A percentile compares a stretch with the other conserved stretches of the same genome.
These are phyloP conservation scores for Sugiyamaella mastotermitis DNA, from an alignment of 805 yeast genomes.

Conservation along the genomic window DNA sequence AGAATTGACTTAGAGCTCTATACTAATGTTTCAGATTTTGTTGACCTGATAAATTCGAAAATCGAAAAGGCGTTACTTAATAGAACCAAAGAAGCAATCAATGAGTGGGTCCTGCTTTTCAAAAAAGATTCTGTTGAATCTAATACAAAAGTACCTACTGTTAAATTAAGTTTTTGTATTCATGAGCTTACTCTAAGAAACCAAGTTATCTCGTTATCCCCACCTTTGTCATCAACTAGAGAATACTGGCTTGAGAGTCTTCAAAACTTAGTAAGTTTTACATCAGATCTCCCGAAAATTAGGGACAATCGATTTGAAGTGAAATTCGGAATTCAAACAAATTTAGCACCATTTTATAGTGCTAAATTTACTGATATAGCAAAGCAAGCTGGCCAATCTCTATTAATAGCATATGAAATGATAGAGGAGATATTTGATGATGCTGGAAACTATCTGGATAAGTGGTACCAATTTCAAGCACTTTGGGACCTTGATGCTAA, in stretches of 20 bases:
- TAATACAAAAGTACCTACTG: neutral
- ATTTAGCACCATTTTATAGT: neutral
- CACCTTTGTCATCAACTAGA: conserved; percentile 24
- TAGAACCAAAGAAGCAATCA: conserved; percentile 24
- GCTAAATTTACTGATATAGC: conserved; percentile 12
- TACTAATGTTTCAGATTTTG: conserved; percentile 31
- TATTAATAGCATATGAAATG: conserved; percentile 21
- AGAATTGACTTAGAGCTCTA: conserved; percentile 34
- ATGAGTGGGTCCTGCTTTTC: conserved; percentile 22
- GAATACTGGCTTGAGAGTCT: conserved; percentile 17
- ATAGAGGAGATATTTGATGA: conserved; percentile 31
- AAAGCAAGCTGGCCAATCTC: conserved; percentile 10
- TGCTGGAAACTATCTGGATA: conserved; percentile 35
- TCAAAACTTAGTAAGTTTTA: conserved; percentile 14
- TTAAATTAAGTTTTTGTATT: neutral
- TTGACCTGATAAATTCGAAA: conserved; percentile 31
- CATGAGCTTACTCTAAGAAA: conserved; percentile 26
- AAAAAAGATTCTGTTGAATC: neutral
- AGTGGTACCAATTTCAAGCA: conserved; percentile 53
- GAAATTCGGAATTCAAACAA: too few relatives aligned
- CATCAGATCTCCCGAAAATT: neutral
- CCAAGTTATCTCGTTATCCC: conserved; percentile 24
- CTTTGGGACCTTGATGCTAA: conserved; percentile 53
- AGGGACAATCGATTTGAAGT: conserved; percentile 1
- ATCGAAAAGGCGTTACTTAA: conserved; percentile 26